Base-by-base conservation (phyloP, 2,329 filamentous ascomycete genomes). In the Aureobasidium subglaciale region DNA sequence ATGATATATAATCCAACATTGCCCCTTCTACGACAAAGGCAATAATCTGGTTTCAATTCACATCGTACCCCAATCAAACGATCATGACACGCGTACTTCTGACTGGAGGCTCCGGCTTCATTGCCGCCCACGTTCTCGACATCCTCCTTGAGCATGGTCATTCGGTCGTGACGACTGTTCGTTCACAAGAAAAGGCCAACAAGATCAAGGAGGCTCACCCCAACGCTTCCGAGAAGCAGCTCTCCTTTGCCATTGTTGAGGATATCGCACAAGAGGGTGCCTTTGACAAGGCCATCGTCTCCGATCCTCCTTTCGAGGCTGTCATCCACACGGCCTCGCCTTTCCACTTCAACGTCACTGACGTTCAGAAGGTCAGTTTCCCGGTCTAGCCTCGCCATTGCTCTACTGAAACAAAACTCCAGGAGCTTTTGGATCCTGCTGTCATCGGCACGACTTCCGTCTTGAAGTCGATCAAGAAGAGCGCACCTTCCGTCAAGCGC, bases 261-360 rank as follows among this genome's bases (percentile, higher is more conserved):
- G 87, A 95, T 61, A 84, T 95, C 60, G 84, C 85, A 0, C 66
- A 82, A 59, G 78, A 83, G 20, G 80, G 80, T 16, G 87, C 86
- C 22, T 95, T 93, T 60, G 75, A 78, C 59, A 64, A 76, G 67
- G 81, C 79, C 15, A 77, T 84, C 45, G 73, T 81, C 60, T 82
- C 80, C 15, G 74, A 80, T 55, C 81, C 81, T 15, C 80, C 83
- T 0, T 87, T 92, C 59, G 84, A 88, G 63, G 84, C 80, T 42
- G 86, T 92, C 46, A 77, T 90, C 50, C 86, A 90, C 67, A 88
- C 86, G 5, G 86, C 87, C 2, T 85, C 81, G 30, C 87, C 88
- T 0, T 91, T 88, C 73, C 84, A 87, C 63, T 80, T 84, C 66
- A 86, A 85, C 30, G 82, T 93, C 55, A 83, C 88, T 32, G 79